Percentiles rank a stretch among this genome's conserved stretches.
phyloP scores from a whole-genome alignment of 129 eudicot genomes.

The Chrysanthemum seticuspe region DNA sequence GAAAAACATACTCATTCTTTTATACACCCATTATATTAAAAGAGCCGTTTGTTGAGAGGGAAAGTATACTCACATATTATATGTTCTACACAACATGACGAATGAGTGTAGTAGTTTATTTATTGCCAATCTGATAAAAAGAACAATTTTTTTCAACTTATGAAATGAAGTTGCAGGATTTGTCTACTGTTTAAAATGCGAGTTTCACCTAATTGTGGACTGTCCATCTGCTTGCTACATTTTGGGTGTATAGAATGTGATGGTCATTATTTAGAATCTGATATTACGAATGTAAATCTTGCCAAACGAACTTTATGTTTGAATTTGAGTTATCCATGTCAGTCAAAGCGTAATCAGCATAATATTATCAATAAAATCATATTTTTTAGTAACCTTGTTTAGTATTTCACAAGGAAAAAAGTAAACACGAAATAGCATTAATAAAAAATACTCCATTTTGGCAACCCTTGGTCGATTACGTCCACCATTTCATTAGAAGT shows the following conservation, averaged over 20 bases:
- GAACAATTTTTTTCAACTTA: conserved; percentile 5
- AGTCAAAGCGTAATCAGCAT: background rate
- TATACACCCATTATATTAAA: conserved; percentile 16
- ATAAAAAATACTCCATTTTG: background rate
- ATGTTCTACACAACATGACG: background rate
- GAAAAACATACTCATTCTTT: conserved; percentile 24
- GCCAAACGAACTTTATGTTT: background rate
- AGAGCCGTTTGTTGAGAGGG: too few species aligned
- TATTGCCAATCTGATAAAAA: conserved; percentile 3
- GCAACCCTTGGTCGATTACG: background rate
- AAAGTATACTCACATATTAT: background rate
- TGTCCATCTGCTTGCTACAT: background rate
- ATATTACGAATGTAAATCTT: too few species aligned
- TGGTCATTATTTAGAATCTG: too few species aligned
- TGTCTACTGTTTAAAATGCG: background rate
- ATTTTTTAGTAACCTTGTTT: background rate
- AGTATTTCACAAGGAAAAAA: background rate
- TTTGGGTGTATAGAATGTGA: background rate
- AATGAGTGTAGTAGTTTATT: conserved; percentile 5
- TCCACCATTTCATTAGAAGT: background rate
- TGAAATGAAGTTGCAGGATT: conserved; percentile 6
- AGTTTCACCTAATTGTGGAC: background rate
- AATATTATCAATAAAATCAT: background rate
- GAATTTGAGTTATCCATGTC: background rate
- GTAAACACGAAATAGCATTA: background rate